Conservation (phyloP, 257 asterid genomes). For the Scutellaria barbata region DNA sequence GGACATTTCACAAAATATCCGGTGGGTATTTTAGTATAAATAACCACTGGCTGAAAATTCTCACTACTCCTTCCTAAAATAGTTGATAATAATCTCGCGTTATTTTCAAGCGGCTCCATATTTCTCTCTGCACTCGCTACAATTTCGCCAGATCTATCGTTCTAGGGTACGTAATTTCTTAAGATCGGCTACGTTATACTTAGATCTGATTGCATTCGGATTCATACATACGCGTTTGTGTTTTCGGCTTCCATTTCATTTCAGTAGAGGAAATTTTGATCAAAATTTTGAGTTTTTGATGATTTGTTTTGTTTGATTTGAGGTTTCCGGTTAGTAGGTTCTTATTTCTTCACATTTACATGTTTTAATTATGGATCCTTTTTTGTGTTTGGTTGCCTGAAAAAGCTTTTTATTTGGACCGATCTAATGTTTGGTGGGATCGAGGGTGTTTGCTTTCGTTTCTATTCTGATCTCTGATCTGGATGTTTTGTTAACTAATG, state of each 20-base stretch:
- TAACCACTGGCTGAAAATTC: slow-evolving; percentile 25
- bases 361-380: background rate
- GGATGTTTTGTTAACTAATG: slow-evolving; percentile 11
- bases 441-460: slow-evolving; percentile 7
- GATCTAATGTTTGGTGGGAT: slow-evolving; percentile 19
- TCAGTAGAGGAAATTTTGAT: background rate
- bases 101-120: slow-evolving; percentile 41
- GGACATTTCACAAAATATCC: slow-evolving; percentile 17
- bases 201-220: slow-evolving; percentile 31
- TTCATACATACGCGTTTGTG: slow-evolving; percentile 7
- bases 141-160: slow-evolving; percentile 41
- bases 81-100: slow-evolving; percentile 36
- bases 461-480: slow-evolving; percentile 36
- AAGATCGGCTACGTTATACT: slow-evolving; percentile 24
- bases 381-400: background rate
- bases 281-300: slow-evolving; percentile 29
- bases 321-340: slow-evolving; percentile 8
- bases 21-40: slow-evolving; percentile 33
- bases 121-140: slow-evolving; percentile 31
- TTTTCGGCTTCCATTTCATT: slow-evolving; percentile 22
- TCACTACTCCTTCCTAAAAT: slow-evolving; percentile 13
- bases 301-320: slow-evolving; percentile 26
- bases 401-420: slow-evolving; percentile 24
- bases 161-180: slow-evolving; percentile 40
- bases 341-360: slow-evolving; percentile 9